phyloP scores from a whole-genome alignment of 2,329 filamentous ascomycete genomes.

The Fusarium clavum region DNA sequence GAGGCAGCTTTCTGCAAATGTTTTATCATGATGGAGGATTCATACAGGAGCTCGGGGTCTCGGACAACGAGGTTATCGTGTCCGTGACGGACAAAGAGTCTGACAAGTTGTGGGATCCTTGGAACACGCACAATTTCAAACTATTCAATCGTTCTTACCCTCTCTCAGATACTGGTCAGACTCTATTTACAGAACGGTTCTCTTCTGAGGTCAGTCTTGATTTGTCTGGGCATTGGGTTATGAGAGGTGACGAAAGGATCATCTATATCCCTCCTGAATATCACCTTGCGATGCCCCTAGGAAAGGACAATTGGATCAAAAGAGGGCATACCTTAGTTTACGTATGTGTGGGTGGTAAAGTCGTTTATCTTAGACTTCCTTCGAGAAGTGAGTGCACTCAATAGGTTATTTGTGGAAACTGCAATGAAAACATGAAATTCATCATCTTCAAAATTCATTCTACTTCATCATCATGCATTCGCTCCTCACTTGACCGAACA shows the following conservation, averaged over 20 bases:
- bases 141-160: accelerated
- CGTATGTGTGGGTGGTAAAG: accelerated
- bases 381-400: too few relatives aligned
- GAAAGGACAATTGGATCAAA: too few relatives aligned
- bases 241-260: too few relatives aligned
- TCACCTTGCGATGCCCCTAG: too few relatives aligned
- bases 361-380: too few relatives aligned
- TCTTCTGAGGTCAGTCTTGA: too few relatives aligned
- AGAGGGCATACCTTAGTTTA: too few relatives aligned
- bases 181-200: accelerated
- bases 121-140: too few relatives aligned
- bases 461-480: accelerated
- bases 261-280: too few relatives aligned
- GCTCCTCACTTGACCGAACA: background rate
- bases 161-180: accelerated
- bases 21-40: background rate
- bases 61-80: background rate
- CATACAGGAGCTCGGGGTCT: background rate
- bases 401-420: too few relatives aligned
- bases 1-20: background rate
- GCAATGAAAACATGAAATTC: accelerated
- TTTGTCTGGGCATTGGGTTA: accelerated
- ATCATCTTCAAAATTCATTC: too few relatives aligned
- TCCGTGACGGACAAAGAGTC: accelerated
- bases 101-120: too few relatives aligned